phyloP scores from a whole-genome alignment of 192 early-diverging fungal genomes.

The Rhizoclosmatium sp. region DNA sequence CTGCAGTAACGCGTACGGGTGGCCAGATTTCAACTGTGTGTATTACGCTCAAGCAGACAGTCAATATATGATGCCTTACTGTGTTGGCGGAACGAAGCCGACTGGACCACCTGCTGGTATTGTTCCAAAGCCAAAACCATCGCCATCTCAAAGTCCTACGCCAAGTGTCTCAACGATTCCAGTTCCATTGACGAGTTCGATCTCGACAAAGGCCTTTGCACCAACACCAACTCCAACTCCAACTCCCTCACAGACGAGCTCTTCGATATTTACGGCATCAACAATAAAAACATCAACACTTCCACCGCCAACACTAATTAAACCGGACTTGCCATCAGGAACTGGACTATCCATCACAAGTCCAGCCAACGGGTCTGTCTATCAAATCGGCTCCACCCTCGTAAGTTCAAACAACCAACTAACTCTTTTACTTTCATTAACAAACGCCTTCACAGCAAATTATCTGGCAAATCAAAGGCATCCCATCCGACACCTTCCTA shows the following conservation, averaged over 20 bases:
- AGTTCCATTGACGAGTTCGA: no score
- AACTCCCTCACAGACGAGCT: no score
- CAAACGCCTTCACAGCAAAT: background rate
- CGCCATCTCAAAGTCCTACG: background rate
- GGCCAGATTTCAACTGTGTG: background rate
- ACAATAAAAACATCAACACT: no score
- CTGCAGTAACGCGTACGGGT: background rate
- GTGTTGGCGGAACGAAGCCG: background rate
- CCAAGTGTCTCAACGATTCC: no score
- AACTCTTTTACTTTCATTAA: no score
- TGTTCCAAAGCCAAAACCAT: background rate
- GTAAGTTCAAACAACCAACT: background rate
- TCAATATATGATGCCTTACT: slow-evolving; percentile 17
- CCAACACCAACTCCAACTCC: no score
- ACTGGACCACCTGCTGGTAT: background rate
- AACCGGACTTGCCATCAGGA: no score
- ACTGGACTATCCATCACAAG: background rate
- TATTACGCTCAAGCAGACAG: background rate
- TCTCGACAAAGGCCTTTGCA: no score
- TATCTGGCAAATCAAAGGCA: background rate
- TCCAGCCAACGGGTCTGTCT: background rate
- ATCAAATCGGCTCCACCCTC: background rate
- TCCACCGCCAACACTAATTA: no score
- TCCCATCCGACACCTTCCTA: background rate
- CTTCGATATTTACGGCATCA: no score